Evolutionary conservation across 1,284 basidiomycete species (phyloP).

Genomic region (Irpex sp.): DNA sequence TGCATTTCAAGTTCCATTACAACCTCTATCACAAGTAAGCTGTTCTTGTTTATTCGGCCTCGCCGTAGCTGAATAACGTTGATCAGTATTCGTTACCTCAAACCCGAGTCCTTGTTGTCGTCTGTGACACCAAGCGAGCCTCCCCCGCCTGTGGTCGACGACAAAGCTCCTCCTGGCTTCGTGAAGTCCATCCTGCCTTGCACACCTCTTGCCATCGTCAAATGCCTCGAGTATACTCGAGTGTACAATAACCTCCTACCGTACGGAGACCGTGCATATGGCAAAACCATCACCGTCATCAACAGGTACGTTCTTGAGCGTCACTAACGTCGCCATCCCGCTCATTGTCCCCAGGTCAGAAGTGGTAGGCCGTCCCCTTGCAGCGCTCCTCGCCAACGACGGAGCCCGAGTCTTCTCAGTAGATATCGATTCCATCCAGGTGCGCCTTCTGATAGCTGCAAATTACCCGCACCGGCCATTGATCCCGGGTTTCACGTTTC

Average conservation of each 20-base stretch:
- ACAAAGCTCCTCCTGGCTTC: slow-evolving; percentile 70
- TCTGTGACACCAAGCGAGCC: slow-evolving; percentile 35
- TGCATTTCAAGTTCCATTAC: slow-evolving; percentile 95
- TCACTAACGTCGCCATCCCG: background rate
- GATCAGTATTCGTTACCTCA: slow-evolving; percentile 69
- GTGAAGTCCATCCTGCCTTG: slow-evolving; percentile 96
- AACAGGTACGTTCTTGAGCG: slow-evolving; percentile 58
- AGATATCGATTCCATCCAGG: slow-evolving; percentile 90
- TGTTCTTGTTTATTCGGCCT: slow-evolving; percentile 16
- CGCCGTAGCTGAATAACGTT: background rate
- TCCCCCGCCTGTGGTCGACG: slow-evolving; percentile 38
- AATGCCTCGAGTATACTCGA: slow-evolving; percentile 85
- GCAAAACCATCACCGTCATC: slow-evolving; percentile 90
- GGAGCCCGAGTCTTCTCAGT: slow-evolving; percentile 93
- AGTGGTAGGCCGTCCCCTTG: slow-evolving; percentile 92
- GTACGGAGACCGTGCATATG: slow-evolving; percentile 93
- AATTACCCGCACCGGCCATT: slow-evolving; percentile 1
- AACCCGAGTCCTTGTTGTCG: slow-evolving; percentile 55
- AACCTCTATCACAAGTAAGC: slow-evolving; percentile 92
- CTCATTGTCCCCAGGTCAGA: slow-evolving; percentile 63
- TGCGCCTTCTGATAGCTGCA: slow-evolving; percentile 22
- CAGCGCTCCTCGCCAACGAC: slow-evolving; percentile 91
- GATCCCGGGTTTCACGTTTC: background rate
- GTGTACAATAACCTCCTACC: slow-evolving; percentile 91
- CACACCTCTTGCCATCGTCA: slow-evolving; percentile 94